These are phyloP conservation scores for Ephemerocybe angulata DNA, from an alignment of 768 basidiomycete genomes.

Conservation along the genomic window DNA sequence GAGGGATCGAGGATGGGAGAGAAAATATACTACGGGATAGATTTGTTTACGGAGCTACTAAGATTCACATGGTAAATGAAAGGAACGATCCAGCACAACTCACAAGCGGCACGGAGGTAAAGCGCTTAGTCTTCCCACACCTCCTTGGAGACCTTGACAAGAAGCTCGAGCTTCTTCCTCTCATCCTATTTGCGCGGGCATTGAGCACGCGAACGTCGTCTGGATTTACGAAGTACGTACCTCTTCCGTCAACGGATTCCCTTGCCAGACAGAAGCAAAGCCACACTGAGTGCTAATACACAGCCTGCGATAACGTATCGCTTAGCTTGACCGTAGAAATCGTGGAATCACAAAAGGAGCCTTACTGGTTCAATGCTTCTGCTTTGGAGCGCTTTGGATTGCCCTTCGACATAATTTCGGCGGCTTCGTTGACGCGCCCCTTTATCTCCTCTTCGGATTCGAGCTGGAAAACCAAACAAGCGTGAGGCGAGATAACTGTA, in stretches of 20 bases:
- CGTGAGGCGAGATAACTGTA: background rate
- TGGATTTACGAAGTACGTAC: conserved; percentile 19
- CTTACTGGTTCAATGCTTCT: conserved; percentile 51
- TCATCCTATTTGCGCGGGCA: conserved; percentile 36
- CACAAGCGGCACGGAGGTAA: background rate
- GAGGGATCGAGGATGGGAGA: too few relatives aligned
- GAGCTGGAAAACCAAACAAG: conserved; percentile 28
- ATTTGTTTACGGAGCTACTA: background rate
- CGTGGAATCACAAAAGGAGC: conserved; percentile 7
- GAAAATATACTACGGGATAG: too few relatives aligned
- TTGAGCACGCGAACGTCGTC: background rate
- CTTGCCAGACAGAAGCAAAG: conserved; percentile 56
- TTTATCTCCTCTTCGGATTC: conserved; percentile 49
- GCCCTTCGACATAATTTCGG: conserved; percentile 43
- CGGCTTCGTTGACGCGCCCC: conserved; percentile 51
- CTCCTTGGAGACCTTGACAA: conserved; percentile 43
- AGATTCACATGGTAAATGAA: background rate
- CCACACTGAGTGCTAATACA: conserved; percentile 64
- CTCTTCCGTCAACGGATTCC: conserved; percentile 51
- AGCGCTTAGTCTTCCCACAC: conserved; percentile 37
- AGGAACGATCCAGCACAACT: background rate
- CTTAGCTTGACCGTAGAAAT: conserved; percentile 5
- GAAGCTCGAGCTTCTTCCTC: conserved; percentile 42
- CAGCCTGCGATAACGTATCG: conserved; percentile 30
- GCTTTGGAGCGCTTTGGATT: conserved; percentile 41